Percentiles rank a stretch among this genome's conserved stretches.
These are phyloP conservation scores for Apostasia shenzhenica DNA, from an alignment of 106 monocot genomes.

Conservation along the genomic window DNA sequence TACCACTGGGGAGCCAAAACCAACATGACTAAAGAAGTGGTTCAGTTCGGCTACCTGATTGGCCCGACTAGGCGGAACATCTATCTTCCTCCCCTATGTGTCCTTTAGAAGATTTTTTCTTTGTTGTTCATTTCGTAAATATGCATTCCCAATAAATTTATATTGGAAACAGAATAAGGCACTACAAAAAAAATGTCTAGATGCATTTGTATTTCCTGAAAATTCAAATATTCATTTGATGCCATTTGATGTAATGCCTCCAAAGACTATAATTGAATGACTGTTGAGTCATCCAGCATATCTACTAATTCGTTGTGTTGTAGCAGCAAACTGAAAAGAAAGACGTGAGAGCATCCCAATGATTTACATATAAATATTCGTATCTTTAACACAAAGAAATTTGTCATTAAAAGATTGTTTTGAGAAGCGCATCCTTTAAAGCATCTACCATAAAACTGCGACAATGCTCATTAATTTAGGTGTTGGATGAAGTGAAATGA, in stretches of 20 bases:
- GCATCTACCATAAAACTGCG: too few relatives aligned
- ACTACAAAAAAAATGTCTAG: constrained; percentile 41
- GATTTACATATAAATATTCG: constrained; percentile 59
- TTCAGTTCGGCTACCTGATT: too few relatives aligned
- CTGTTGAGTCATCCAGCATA: constrained; percentile 60
- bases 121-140: too few relatives aligned
- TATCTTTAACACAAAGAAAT: constrained; percentile 27
- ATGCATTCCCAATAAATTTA: neutral
- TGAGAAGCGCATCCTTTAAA: too few relatives aligned
- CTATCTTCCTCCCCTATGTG: too few relatives aligned
- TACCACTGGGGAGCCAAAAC: too few relatives aligned
- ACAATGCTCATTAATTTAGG: too few relatives aligned
- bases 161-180: neutral
- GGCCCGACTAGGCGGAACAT: too few relatives aligned
- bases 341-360: constrained; percentile 56
- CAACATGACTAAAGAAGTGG: too few relatives aligned
- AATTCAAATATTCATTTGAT: constrained; percentile 27
- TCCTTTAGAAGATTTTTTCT: too few relatives aligned
- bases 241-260: constrained; percentile 65
- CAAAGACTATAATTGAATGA: constrained; percentile 55
- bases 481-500: too few relatives aligned
- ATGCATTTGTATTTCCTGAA: constrained; percentile 75
- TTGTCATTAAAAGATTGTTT: too few relatives aligned
- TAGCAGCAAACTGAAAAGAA: constrained; percentile 51
- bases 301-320: constrained; percentile 71